phyloP scores from a whole-genome alignment of 2,329 filamentous ascomycete genomes.

The Microascus cirrosus region DNA sequence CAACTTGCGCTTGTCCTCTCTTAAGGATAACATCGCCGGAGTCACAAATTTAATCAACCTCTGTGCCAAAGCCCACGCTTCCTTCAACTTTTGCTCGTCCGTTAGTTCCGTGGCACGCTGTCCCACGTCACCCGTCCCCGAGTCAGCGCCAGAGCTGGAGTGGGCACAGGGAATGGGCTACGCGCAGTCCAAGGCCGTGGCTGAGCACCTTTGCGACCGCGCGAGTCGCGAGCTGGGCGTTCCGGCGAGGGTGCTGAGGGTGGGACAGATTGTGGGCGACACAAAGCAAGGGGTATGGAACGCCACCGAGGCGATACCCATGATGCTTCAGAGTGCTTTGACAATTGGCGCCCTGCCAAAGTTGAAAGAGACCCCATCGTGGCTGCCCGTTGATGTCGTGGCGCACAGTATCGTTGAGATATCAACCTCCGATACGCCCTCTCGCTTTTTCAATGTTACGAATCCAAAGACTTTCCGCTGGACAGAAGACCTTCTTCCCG shows the following conservation, averaged over 20 bases:
- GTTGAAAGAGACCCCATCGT: slow-evolving; percentile 30
- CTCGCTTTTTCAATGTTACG: slow-evolving; percentile 33
- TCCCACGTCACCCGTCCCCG: slow-evolving; percentile 17
- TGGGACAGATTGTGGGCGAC: slow-evolving; percentile 41
- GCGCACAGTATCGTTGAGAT: slow-evolving; percentile 28
- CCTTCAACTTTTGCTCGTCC: slow-evolving; percentile 39
- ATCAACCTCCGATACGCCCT: slow-evolving; percentile 14
- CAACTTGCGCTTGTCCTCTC: slow-evolving; percentile 37
- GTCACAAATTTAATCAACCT: slow-evolving; percentile 29
- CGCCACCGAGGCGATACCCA: slow-evolving; percentile 35
- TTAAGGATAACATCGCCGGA: slow-evolving; percentile 36
- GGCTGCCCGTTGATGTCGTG: slow-evolving; percentile 34
- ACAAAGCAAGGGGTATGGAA: slow-evolving; percentile 37
- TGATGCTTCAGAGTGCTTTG: slow-evolving; percentile 34
- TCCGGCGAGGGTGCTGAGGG: slow-evolving; percentile 23
- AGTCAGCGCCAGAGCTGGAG: slow-evolving; percentile 20
- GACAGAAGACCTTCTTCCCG: slow-evolving; percentile 36
- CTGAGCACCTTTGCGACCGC: slow-evolving; percentile 22
- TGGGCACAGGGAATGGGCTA: slow-evolving; percentile 31
- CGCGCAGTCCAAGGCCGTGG: slow-evolving; percentile 27
- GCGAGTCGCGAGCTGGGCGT: slow-evolving; percentile 19
- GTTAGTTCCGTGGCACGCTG: slow-evolving; percentile 29
- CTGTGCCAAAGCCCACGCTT: slow-evolving; percentile 9
- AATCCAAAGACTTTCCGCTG: slow-evolving; percentile 37
- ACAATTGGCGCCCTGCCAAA: slow-evolving; percentile 31